Base-by-base conservation (phyloP, 1,139 yeast species). In the Kodamaea plutei region DNA sequence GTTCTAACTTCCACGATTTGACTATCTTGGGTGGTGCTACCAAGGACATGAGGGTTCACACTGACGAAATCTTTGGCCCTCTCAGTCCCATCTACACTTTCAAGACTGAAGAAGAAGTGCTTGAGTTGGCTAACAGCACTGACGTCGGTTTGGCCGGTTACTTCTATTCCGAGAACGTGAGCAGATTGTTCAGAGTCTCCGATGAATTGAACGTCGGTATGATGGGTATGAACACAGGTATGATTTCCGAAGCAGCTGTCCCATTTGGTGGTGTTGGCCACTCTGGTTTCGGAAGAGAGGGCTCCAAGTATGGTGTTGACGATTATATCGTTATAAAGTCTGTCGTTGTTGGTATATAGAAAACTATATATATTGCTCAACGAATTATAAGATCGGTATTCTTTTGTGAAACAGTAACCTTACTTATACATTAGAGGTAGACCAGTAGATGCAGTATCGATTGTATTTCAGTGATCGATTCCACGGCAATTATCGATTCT, bases 161-260 rank as follows among this genome's bases (percentile, higher is more conserved):
- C 47, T 54, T 68, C 8, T 67, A 57, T 45, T 52, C 69, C 4
- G 62, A 61, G 37, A 60, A 51, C 37, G 58, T 82, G 35, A 63
- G 73, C 39, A 79, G 79, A 25, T 64, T 82, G 10, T 75, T 79
- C 64, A 66, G 73, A 22, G 56, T 64, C 46, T 58, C 66, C 9
- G 70, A 64, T 41, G 62, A 54, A 9, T 51, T 68, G 39, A 69
- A 68, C 39, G 56, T 59, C 10, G 74, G 74, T 15, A 68, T 68
- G 73, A 64, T 68, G 10, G 59, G 69, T 20, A 70, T 64, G 4
- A 68, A 68, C 41, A 65, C 71, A 4, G 73, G 73, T 3, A 48
- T 57, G 6, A 62, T 68, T 40, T 61, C 71, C 9, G 73, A 68
- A 39, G 69, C 70, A n/a, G 63, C 72, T 6, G 47, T 67, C 40